Evolutionary conservation across 805 yeast species (phyloP), one percentile per base, ranked within the genome.

Genomic region (Wickerhamiella sorbophila): DNA sequence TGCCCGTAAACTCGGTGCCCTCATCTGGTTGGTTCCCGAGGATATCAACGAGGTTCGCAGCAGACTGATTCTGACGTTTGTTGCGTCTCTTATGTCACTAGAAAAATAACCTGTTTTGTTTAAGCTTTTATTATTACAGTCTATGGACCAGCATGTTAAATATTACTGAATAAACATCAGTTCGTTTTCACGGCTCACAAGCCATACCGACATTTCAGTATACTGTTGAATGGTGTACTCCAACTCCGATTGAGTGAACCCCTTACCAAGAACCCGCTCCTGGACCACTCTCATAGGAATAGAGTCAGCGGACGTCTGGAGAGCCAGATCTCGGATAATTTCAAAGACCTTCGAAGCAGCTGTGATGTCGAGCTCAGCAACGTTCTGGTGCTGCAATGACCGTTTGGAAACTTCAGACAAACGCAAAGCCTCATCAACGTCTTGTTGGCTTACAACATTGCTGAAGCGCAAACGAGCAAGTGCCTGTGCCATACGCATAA

Each of bases 1-100:
- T 56, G 98, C 98, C 29, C 81, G 98, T 72, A 91, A 91, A 64
- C 67, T 91, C 52, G 98, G 98, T 48, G 98, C 95, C 33, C 75
- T 91, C 59, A 91, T 91, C 56, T 91, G 96, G 96, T 72, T 91
- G 52, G 95, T 91, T n/a, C 98, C 98, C n/a, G 98, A 91, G 63
- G 98, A 91, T 66, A 91, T 91, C 56, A 82, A 79, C 55, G 97
- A 88, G 66, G 96, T 91, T 35, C 81, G 97, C 64, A 73, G 94
- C 36, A 77, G 97, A 62, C 77, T 91, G 66, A 82, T 91, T 44
- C 73, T 86, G 60, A 86, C 97, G 1, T 91, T 91, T 60, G 84
- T 91, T 47, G 98, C 96, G 41, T 84, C 95, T 39, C 74, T 91
- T 62, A 91, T 91, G 98, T 67, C 87, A 8, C 62, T 82, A 44